Evolutionary conservation across 1,284 basidiomycete genomes (phyloP).

Genomic region (Pseudozyma tsukubaensis): DNA sequence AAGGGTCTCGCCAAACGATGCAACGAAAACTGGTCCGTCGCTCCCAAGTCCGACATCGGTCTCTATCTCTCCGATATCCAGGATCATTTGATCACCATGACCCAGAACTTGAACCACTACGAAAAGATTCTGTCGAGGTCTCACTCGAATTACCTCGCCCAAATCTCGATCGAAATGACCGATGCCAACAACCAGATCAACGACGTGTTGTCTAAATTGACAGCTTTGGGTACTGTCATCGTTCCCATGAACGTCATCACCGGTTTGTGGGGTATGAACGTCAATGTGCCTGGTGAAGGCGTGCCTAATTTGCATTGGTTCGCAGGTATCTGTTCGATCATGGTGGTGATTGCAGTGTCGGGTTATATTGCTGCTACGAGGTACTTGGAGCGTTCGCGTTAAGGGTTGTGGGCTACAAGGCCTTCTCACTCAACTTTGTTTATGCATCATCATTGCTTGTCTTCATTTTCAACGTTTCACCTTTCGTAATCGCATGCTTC

Average conservation of each 20-base stretch:
- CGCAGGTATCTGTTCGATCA: slow-evolving; percentile 61
- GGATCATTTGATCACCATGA: slow-evolving; percentile 99
- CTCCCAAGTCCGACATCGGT: slow-evolving; percentile 97
- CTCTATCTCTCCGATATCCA: slow-evolving; percentile 87
- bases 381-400: slow-evolving; percentile 57
- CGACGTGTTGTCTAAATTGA: slow-evolving; percentile 97
- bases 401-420: not conserved
- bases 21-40: slow-evolving; percentile 99
- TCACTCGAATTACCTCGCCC: slow-evolving; percentile 84
- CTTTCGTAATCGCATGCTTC: no score
- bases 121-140: slow-evolving; percentile 94
- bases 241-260: slow-evolving; percentile 74
- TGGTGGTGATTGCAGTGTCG: slow-evolving; percentile 64
- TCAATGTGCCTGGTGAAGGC: slow-evolving; percentile 66
- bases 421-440: not conserved
- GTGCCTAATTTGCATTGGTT: slow-evolving; percentile 65
- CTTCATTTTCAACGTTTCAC: no score
- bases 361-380: slow-evolving; percentile 66
- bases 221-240: slow-evolving; percentile 95
- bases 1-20: slow-evolving; percentile 96
- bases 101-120: slow-evolving; percentile 78
- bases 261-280: slow-evolving; percentile 69
- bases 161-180: slow-evolving; percentile 72
- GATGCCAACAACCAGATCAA: slow-evolving; percentile 99
- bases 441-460: not conserved